phyloP scores from a whole-genome alignment of 164 flowering plant species.

The Sedum album region DNA sequence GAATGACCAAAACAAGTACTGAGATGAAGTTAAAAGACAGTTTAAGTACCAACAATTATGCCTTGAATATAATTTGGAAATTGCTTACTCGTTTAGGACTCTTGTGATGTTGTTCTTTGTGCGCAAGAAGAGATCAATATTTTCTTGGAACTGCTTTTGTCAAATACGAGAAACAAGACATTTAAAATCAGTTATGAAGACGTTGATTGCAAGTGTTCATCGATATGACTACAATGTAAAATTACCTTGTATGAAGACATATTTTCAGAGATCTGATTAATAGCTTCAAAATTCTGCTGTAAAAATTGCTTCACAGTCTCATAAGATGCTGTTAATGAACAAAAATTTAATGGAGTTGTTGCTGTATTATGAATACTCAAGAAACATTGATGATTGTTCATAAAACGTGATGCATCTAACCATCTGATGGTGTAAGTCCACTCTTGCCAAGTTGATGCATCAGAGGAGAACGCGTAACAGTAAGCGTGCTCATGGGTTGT shows the following conservation, averaged over 20 bases:
- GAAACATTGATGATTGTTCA: too few relatives aligned
- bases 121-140: conserved; percentile 58
- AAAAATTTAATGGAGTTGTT: background rate
- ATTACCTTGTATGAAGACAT: conserved; percentile 45
- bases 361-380: background rate
- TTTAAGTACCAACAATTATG: background rate
- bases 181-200: background rate
- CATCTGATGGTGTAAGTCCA: conserved; percentile 38
- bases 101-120: conserved; percentile 58
- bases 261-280: conserved; percentile 52
- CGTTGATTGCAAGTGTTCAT: background rate
- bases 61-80: background rate
- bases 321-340: conserved; percentile 33
- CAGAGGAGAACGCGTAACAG: conserved; percentile 29
- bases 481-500: conserved; percentile 27
- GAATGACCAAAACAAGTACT: background rate
- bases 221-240: too few relatives aligned
- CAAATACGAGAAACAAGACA: background rate
- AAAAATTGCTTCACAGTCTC: conserved; percentile 47
- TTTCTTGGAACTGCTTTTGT: conserved; percentile 57
- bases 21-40: background rate
- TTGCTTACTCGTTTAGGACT: conserved; percentile 64
- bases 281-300: conserved; percentile 61
- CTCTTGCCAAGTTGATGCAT: conserved; percentile 31
- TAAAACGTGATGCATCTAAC: conserved; percentile 35